Conservation (phyloP, 495 filamentous ascomycete species). For the Tetracladium setigerum region DNA sequence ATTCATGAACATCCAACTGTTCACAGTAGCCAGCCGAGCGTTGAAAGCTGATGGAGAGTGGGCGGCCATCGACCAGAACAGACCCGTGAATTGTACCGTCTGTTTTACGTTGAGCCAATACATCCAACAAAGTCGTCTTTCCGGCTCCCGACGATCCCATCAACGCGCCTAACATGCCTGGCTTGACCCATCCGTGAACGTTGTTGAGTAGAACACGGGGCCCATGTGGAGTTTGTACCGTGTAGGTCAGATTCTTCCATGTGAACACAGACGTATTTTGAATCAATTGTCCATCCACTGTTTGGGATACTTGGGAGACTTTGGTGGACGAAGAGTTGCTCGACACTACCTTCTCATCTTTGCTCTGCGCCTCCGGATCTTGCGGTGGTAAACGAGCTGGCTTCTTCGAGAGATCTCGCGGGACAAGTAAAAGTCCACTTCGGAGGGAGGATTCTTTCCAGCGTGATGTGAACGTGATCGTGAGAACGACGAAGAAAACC, state of each 20-base stretch:
- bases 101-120: slow-evolving; percentile 35
- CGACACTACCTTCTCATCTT: slow-evolving; percentile 28
- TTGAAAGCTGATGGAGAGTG: slow-evolving; percentile 39
- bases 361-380: slow-evolving; percentile 24
- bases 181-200: slow-evolving; percentile 71
- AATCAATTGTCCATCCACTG: slow-evolving; percentile 33
- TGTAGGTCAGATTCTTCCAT: slow-evolving; percentile 55
- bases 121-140: slow-evolving; percentile 48
- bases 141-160: slow-evolving; percentile 61
- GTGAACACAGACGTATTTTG: slow-evolving; percentile 50
- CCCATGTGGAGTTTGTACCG: slow-evolving; percentile 55
- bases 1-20: slow-evolving; percentile 36
- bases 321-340: slow-evolving; percentile 10
- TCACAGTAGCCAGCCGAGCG: slow-evolving; percentile 33
- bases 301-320: slow-evolving; percentile 19
- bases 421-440: slow-evolving; percentile 26
- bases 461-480: slow-evolving; percentile 45
- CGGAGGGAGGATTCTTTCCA: slow-evolving; percentile 11
- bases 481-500: slow-evolving; percentile 43
- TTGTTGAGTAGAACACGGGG: slow-evolving; percentile 61
- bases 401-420: slow-evolving; percentile 28
- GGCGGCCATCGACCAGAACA: slow-evolving; percentile 39
- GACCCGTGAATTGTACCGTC: slow-evolving; percentile 40
- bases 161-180: slow-evolving; percentile 70
- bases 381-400: slow-evolving; percentile 12